phyloP scores from a whole-genome alignment of 176 grass and related monocot genomes.

The Cymbopogon citratus region DNA sequence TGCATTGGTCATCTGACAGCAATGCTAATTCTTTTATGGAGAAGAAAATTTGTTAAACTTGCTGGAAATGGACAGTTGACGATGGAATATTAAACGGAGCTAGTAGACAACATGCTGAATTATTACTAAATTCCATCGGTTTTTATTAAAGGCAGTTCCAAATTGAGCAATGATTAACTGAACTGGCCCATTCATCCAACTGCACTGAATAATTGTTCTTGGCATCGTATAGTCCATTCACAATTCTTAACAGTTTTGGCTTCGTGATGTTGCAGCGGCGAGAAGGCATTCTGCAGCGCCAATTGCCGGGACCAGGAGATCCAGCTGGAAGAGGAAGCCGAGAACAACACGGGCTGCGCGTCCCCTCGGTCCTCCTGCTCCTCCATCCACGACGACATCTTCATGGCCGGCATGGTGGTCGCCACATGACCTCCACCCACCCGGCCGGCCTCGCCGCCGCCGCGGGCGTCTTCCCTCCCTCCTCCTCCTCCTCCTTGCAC shows the following conservation, averaged over 20 bases:
- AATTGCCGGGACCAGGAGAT: conserved; percentile 77
- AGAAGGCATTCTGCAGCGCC: conserved; percentile 83
- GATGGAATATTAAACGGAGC: not conserved
- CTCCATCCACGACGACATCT: conserved; percentile 67
- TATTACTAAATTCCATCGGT: not conserved
- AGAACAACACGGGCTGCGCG: conserved; percentile 26
- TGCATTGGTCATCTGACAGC: not conserved
- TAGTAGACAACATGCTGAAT: not conserved
- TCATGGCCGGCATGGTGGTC: conserved; percentile 70
- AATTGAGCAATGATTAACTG: not conserved
- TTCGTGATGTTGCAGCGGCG: conserved; percentile 38
- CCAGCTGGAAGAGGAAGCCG: conserved; percentile 56
- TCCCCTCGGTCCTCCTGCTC: conserved; percentile 42
- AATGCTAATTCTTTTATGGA: not conserved
- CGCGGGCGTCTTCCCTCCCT: not conserved
- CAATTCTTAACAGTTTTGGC: not conserved
- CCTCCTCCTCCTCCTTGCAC: too few species aligned
- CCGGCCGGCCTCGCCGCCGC: not conserved
- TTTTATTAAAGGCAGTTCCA: not conserved
- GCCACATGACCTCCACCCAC: conserved; percentile 35
- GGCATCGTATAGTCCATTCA: not conserved
- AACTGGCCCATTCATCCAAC: not conserved
- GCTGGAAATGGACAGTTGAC: not conserved
- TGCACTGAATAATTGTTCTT: not conserved
- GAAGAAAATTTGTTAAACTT: not conserved